Evolutionary conservation across 129 eudicot species (phyloP).

Genomic region (Pseudognaphalium luteoalbum): DNA sequence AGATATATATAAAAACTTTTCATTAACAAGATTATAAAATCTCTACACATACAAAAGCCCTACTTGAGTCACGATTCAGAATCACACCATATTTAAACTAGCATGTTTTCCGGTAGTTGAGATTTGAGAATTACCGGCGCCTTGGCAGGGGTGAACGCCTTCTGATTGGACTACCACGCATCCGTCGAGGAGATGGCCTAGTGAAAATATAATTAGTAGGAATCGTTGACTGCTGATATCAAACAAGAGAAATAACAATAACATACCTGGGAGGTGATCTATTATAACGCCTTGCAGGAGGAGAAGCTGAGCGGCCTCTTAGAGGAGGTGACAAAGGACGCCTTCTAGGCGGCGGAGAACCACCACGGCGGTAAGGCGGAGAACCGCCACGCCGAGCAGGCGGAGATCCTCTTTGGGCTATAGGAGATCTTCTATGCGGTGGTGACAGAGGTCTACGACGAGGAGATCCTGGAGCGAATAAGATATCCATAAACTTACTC

Average conservation of each 20-base stretch:
- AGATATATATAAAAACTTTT: too few species aligned
- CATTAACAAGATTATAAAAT: background rate
- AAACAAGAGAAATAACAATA: background rate
- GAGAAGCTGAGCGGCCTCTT: constrained; percentile 82
- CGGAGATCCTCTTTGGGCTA: constrained; percentile 59
- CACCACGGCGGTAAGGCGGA: constrained; percentile 73
- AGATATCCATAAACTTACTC: background rate
- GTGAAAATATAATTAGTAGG: background rate
- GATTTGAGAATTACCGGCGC: constrained; percentile 55
- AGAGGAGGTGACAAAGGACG: constrained; percentile 67
- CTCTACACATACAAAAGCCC: background rate
- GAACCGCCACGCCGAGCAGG: constrained; percentile 22
- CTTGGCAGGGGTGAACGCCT: constrained; percentile 84
- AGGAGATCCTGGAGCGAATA: constrained; percentile 54
- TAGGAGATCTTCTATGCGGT: constrained; percentile 74
- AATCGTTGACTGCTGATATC: background rate
- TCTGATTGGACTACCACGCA: constrained; percentile 54
- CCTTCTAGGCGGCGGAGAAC: constrained; percentile 73
- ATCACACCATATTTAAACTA: background rate
- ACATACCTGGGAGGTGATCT: constrained; percentile 71
- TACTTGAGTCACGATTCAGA: too few species aligned
- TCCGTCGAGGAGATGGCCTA: constrained; percentile 31
- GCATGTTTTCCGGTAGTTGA: background rate
- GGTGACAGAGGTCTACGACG: constrained; percentile 62
- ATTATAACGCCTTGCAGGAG: constrained; percentile 63